Evolutionary conservation across 352 stramenopile genomes (phyloP).

Genomic region (Phytophthora quininea): DNA sequence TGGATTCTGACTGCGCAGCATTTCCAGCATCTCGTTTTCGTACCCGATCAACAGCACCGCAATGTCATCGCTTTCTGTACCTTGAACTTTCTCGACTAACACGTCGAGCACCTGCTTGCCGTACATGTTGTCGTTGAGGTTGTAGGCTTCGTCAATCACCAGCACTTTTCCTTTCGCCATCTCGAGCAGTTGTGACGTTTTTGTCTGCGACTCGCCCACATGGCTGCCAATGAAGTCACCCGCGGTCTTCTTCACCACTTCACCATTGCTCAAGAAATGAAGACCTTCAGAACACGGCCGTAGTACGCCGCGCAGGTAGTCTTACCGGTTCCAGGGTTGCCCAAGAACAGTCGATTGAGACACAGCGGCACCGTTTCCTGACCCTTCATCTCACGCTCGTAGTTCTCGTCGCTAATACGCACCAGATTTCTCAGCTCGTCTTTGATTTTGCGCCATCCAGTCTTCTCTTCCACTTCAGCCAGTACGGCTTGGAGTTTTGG

Average conservation of each 20-base stretch:
- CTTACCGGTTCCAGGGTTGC: slow-evolving; percentile 93
- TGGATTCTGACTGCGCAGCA: slow-evolving; percentile 90
- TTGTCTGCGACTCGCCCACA: slow-evolving; percentile 88
- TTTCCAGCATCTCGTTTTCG: slow-evolving; percentile 89
- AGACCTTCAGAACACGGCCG: slow-evolving; percentile 86
- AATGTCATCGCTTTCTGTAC: slow-evolving; percentile 87
- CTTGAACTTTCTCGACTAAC: slow-evolving; percentile 92
- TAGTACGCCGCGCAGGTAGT: slow-evolving; percentile 92
- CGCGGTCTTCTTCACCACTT: slow-evolving; percentile 89
- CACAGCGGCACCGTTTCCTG: slow-evolving; percentile 61
- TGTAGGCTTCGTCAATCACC: slow-evolving; percentile 95
- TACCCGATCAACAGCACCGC: slow-evolving; percentile 94
- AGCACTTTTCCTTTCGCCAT: slow-evolving; percentile 89
- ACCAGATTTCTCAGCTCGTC: slow-evolving; percentile 77
- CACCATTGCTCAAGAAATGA: slow-evolving; percentile 90
- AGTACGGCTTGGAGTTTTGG: slow-evolving; percentile 63
- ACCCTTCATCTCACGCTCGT: slow-evolving; percentile 80
- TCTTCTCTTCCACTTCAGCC: slow-evolving; percentile 72
- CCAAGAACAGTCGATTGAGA: slow-evolving; percentile 91
- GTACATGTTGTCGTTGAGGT: slow-evolving; percentile 73
- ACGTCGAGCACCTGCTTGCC: slow-evolving; percentile 86
- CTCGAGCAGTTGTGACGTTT: slow-evolving; percentile 86
- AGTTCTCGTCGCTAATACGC: slow-evolving; percentile 81
- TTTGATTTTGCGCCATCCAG: slow-evolving; percentile 84
- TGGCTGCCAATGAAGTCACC: slow-evolving; percentile 85